These are phyloP conservation scores for Xylogone sp. DNA, from an alignment of 2,329 filamentous ascomycete genomes.

Conservation along the genomic window DNA sequence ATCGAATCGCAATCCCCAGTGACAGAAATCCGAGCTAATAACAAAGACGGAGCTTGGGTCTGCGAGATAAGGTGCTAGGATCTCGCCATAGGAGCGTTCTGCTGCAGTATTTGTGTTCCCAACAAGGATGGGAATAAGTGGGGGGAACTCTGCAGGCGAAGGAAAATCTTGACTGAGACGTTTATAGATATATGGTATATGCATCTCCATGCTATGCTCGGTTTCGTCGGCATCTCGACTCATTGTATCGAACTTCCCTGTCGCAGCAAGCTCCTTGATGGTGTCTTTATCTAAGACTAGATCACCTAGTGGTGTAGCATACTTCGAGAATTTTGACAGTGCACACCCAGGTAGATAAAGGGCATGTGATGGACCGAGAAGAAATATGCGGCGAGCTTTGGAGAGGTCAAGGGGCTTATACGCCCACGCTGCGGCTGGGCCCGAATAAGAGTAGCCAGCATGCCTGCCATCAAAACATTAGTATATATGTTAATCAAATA, in stretches of 20 bases:
- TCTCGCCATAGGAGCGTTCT: slow-evolving; percentile 64
- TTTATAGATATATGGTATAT: slow-evolving; percentile 89
- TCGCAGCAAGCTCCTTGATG: slow-evolving; percentile 46
- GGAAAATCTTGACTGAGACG: slow-evolving; percentile 53
- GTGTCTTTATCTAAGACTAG: slow-evolving; percentile 60
- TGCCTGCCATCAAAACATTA: slow-evolving; percentile 57
- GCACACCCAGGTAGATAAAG: slow-evolving; percentile 75
- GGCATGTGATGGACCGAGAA: slow-evolving; percentile 91
- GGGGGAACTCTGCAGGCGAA: slow-evolving; percentile 56
- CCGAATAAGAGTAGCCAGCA: slow-evolving; percentile 90
- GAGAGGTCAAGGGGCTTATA: slow-evolving; percentile 86
- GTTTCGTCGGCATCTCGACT: slow-evolving; percentile 63
- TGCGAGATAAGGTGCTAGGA: slow-evolving; percentile 74
- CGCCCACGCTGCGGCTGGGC: slow-evolving; percentile 87
- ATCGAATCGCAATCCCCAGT: slow-evolving; percentile 83
- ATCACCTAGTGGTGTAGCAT: slow-evolving; percentile 71
- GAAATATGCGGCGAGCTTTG: slow-evolving; percentile 79
- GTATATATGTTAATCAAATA: slow-evolving; percentile 1
- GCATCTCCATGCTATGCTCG: slow-evolving; percentile 96
- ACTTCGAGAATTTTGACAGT: slow-evolving; percentile 66
- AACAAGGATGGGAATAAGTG: slow-evolving; percentile 80
- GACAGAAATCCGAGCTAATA: slow-evolving; percentile 93
- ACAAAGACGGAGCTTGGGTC: slow-evolving; percentile 79
- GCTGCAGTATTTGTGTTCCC: slow-evolving; percentile 65
- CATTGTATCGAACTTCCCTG: slow-evolving; percentile 62